A percentile compares a stretch with the other conserved stretches of the same genome.
Conservation (phyloP, 1,284 basidiomycete genomes). For the Puccinia coronata region DNA sequence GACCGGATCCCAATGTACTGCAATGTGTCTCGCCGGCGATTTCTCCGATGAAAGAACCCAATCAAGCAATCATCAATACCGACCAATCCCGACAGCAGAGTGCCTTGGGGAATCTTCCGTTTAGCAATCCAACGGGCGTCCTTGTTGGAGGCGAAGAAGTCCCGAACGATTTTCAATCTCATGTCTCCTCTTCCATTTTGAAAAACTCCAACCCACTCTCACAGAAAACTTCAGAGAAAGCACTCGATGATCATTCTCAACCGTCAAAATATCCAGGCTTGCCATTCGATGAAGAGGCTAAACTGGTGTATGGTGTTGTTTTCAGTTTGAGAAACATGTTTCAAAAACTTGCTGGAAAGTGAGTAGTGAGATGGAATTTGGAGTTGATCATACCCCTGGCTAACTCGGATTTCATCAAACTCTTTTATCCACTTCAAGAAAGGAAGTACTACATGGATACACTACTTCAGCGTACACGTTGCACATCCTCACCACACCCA, state of each 20-base stretch:
- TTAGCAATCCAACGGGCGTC: constrained; percentile 12
- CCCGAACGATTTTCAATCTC: not conserved
- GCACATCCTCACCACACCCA: constrained; percentile 86
- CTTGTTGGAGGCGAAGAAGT: constrained; percentile 38
- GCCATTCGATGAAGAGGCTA: constrained; percentile 94
- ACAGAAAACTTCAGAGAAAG: not conserved
- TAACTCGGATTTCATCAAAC: too few species aligned
- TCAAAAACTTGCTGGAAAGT: constrained; percentile 69
- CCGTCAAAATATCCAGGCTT: constrained; percentile 61
- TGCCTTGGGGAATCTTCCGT: constrained; percentile 28
- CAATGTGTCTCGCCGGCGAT: constrained; percentile 42
- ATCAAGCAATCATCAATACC: not conserved
- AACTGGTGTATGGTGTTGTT: constrained; percentile 94
- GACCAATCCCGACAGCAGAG: constrained; percentile 24
- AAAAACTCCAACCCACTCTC: constrained; percentile 4
- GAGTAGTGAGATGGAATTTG: too few species aligned
- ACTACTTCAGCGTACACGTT: constrained; percentile 89
- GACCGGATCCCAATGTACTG: constrained; percentile 36
- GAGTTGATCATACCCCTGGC: not conserved
- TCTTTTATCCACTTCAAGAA: not conserved
- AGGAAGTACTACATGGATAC: constrained; percentile 63
- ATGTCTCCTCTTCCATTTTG: not conserved
- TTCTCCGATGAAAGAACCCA: constrained; percentile 10
- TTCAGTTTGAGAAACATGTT: constrained; percentile 90
- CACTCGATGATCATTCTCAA: not conserved